phyloP scores from a whole-genome alignment of 306 rosid genomes.

The Quercus dentata region DNA sequence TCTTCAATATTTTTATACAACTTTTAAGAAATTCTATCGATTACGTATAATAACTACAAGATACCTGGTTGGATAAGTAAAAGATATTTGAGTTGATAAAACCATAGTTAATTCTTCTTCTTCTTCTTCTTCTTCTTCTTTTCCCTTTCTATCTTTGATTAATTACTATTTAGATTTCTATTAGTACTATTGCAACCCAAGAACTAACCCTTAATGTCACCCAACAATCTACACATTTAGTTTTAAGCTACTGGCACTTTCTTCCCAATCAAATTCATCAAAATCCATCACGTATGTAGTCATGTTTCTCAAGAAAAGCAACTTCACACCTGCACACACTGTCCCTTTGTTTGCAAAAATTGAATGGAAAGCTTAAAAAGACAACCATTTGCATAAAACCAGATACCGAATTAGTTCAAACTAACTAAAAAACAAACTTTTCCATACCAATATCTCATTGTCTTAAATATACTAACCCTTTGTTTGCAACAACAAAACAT shows the following conservation, averaged over 20 bases:
- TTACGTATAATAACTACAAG: not conserved
- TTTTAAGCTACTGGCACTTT: not conserved
- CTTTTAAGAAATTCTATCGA: not conserved
- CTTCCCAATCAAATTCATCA: not conserved
- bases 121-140: not conserved
- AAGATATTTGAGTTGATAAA: not conserved
- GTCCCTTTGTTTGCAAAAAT: no score
- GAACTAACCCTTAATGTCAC: not conserved
- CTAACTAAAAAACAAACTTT: no score
- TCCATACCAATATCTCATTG: no score
- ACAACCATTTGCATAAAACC: no score
- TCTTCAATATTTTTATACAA: not conserved
- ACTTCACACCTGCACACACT: not conserved
- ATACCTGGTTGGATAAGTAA: not conserved
- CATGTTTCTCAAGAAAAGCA: not conserved
- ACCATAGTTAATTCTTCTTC: not conserved
- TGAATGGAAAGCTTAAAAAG: no score
- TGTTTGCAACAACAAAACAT: no score
- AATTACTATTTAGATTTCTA: not conserved
- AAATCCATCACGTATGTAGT: not conserved
- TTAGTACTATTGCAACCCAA: not conserved
- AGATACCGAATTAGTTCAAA: no score
- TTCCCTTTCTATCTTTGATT: not conserved
- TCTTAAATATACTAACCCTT: no score
- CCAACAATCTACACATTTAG: not conserved